Base-by-base conservation (phyloP, 345 rosid species). In the Microthlaspi erraticum region DNA sequence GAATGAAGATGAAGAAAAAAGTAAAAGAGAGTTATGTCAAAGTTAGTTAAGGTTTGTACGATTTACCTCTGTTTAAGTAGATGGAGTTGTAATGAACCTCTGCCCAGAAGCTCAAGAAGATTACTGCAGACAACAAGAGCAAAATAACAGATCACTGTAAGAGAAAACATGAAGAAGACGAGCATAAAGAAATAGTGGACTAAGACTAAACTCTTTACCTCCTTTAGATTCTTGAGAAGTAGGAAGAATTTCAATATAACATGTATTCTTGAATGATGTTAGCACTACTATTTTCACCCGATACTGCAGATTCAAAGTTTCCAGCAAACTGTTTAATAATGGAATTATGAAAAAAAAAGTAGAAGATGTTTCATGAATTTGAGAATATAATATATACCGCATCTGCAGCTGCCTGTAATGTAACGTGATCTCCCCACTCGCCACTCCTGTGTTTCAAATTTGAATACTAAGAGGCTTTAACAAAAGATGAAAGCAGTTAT, bases 21-120 rank as follows among this genome's bases (percentile, higher is more conserved):
- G 45, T 10, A 16, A 18, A 39, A 48, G 20, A 61, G 11, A 29
- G 50, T 23, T 23, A 2, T 19, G 2, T n/a, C 29, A 1, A 46
- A 37, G 7, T 33, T 29, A 13, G 18, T 20, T 9, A 9, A n/a
- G 17, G 43, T 32, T 26, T 44, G 17, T 20, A 14, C 4, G 14
- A 18, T 48, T 41, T 68, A 85, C 95, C 95, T 80, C 76, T 82
- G 81, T 80, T 79, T 36, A 84, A 79, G 81, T 87, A 82, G 73
- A 93, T 88, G n/a, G 99, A 81, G 73, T 93, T 93, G 88, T 93
- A 93, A 75, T 93, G 99, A 52, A 93, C 99, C 75, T 93, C 99
- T 51, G 99, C 97, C 99, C 99, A 91, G 60, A 93, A 93, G 75
- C 99, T 93, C 73, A 91, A 61, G 77, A 64, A 88, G 68, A 93